Percentiles rank a stretch among this genome's conserved stretches.
Evolutionary conservation across 2,329 filamentous ascomycete genomes (phyloP).

Genomic region (Magnaporthiopsis incrustans): DNA sequence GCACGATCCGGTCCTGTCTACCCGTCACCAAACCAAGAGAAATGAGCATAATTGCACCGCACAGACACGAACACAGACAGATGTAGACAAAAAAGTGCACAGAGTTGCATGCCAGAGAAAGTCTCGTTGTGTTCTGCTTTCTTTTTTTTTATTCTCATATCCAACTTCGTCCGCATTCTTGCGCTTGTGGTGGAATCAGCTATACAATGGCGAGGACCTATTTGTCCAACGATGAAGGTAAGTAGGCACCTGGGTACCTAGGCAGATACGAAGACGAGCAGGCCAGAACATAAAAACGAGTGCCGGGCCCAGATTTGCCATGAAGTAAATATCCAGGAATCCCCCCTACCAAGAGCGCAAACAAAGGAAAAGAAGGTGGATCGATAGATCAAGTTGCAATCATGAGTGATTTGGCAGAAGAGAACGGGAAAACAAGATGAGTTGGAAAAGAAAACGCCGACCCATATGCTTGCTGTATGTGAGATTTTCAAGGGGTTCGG

Average conservation of each 20-base stretch:
- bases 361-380: constrained; percentile 1
- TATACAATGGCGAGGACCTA: background rate
- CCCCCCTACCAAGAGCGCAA: background rate
- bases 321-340: background rate
- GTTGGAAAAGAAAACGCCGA: constrained; percentile 2
- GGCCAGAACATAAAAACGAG: too few species aligned
- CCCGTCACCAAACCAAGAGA: background rate
- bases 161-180: background rate
- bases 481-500: background rate
- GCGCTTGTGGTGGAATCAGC: background rate
- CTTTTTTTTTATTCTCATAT: background rate
- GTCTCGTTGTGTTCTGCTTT: background rate
- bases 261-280: too few species aligned
- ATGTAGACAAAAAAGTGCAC: background rate
- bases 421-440: background rate
- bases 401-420: background rate
- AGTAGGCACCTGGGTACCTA: background rate
- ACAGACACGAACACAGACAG: background rate
- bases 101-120: background rate
- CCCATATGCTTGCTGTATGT: background rate
- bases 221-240: background rate
- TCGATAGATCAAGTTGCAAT: background rate
- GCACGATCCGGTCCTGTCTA: background rate
- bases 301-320: background rate
- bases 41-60: background rate